Percentiles rank a stretch among this genome's conserved stretches.
These are phyloP conservation scores for Trichoderma gamsii DNA, from an alignment of 495 filamentous ascomycete genomes.

Conservation along the genomic window DNA sequence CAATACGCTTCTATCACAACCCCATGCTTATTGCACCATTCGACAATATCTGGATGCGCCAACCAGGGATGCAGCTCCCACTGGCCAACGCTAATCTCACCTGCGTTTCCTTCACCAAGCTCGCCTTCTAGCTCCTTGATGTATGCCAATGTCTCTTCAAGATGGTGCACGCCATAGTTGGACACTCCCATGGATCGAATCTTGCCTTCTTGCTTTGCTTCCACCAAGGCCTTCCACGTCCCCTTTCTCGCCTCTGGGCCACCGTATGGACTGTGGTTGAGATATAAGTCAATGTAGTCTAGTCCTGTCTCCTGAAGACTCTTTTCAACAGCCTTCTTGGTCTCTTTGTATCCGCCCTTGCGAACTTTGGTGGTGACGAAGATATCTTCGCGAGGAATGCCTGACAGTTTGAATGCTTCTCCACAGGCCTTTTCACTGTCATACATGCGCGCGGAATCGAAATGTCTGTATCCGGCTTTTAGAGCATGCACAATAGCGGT, in stretches of 20 bases:
- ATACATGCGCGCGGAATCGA: conserved; percentile 43
- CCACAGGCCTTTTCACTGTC: conserved; percentile 41
- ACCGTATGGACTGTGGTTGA: conserved; percentile 57
- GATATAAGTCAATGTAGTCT: conserved; percentile 46
- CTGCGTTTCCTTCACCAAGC: neutral
- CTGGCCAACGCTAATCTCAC: conserved; percentile 50
- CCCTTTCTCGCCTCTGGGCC: conserved; percentile 52
- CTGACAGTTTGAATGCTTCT: conserved; percentile 34
- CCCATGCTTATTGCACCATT: conserved; percentile 46
- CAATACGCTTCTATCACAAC: conserved; percentile 62
- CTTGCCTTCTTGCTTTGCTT: conserved; percentile 55
- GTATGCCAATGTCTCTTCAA: conserved; percentile 56
- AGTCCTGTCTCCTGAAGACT: conserved; percentile 39
- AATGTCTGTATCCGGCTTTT: conserved; percentile 41
- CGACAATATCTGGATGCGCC: conserved; percentile 50
- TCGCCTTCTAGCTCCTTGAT: conserved; percentile 44
- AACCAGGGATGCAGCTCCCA: conserved; percentile 69
- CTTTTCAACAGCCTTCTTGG: conserved; percentile 29
- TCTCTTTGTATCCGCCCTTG: conserved; percentile 40
- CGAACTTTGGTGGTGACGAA: conserved; percentile 45
- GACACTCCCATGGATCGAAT: conserved; percentile 57
- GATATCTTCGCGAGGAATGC: conserved; percentile 37
- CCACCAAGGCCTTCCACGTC: conserved; percentile 60
- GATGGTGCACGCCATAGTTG: conserved; percentile 63
- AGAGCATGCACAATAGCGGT: conserved; percentile 39